Evolutionary conservation across 2,329 filamentous ascomycete species (phyloP).

Genomic region (Achaetomium macrosporum): DNA sequence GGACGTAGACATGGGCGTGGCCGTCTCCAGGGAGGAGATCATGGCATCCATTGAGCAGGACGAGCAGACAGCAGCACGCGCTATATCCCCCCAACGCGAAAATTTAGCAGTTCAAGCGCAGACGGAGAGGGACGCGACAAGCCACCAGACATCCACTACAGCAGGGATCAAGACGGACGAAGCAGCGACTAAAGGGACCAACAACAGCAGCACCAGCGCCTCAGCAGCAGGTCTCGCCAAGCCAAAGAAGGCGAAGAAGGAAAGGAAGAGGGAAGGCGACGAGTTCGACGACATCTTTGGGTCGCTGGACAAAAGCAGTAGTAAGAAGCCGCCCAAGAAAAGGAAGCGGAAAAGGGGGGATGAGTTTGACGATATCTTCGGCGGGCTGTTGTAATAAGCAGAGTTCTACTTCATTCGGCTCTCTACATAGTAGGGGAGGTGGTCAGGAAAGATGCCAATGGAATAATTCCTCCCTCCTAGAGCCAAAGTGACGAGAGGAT

Average conservation of each 20-base stretch:
- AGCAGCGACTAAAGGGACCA: not conserved
- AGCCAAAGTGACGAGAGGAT: not conserved
- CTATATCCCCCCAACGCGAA: constrained; percentile 27
- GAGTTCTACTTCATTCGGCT: no score
- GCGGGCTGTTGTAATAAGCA: constrained; percentile 1
- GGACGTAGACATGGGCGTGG: constrained; percentile 21
- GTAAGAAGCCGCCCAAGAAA: constrained; percentile 9
- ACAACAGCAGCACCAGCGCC: constrained; percentile 40
- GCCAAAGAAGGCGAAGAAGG: constrained; percentile 1
- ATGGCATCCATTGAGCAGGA: constrained; percentile 4
- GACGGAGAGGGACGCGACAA: not conserved
- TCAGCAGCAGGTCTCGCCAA: not conserved
- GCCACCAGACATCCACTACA: not conserved
- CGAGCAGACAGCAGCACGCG: constrained; percentile 29
- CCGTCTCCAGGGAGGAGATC: constrained; percentile 24
- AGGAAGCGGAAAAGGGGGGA: constrained; percentile 17
- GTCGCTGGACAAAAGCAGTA: not conserved
- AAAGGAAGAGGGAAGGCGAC: constrained; percentile 4
- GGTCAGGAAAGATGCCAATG: no score
- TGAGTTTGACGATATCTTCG: constrained; percentile 24
- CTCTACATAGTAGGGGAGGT: no score
- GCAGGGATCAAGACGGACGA: constrained; percentile 19
- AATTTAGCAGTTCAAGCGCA: not conserved
- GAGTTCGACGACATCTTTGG: constrained; percentile 14
- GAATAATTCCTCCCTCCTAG: no score